Base-by-base conservation (phyloP, 331 rosid genomes). In the Saraca asoca region DNA sequence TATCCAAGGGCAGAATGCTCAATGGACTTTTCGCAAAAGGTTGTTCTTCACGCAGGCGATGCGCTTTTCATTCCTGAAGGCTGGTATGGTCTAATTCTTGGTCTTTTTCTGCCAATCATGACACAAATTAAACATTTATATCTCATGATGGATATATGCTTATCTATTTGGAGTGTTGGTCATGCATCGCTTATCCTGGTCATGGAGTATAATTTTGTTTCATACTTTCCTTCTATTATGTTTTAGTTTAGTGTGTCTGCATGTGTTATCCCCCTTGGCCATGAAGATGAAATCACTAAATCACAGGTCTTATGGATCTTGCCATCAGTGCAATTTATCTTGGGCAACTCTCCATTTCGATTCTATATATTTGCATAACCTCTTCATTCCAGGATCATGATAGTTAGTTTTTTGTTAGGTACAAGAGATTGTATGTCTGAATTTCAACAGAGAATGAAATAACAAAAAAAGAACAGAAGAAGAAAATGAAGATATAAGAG, bases 61-160 rank as follows among this genome's bases (percentile, higher is more conserved):
- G 95, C 96, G 58, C 87, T 94, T 76, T 94, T 88, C 78, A 88
- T 90, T 79, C 98, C 98, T 20, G 97, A 90, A 88, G 98, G 97
- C 80, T 90, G 96, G 98, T 88, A 77, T 80, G 89, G 19, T 75
- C 68, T 62, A 19, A 51, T 17, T 17, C 19, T 3, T 54, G 39
- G 43, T 62, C 35, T 5, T 54, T 69, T 61, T 43, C 33, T 69
- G 38, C 18, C 62, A 50, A 58, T 13, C 11, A 50, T 48, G 20
- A 53, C 38, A 62, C 62, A 16, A 49, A 75, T 61, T 38, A 10
- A 54, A 55, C 38, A 60, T 69, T 29, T 10, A 45, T 8, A 45
- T 41, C 17, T 45, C n/a, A 54, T 20, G 61, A 58, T 59, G 5
- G 67, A 51, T 17, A 42, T 39, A 44, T 17, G 48, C 69, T 60